A percentile compares a stretch with the other conserved stretches of the same genome.
These are phyloP conservation scores for Debaryomyces nepalensis DNA, from an alignment of 1,139 yeast species.

Conservation along the genomic window DNA sequence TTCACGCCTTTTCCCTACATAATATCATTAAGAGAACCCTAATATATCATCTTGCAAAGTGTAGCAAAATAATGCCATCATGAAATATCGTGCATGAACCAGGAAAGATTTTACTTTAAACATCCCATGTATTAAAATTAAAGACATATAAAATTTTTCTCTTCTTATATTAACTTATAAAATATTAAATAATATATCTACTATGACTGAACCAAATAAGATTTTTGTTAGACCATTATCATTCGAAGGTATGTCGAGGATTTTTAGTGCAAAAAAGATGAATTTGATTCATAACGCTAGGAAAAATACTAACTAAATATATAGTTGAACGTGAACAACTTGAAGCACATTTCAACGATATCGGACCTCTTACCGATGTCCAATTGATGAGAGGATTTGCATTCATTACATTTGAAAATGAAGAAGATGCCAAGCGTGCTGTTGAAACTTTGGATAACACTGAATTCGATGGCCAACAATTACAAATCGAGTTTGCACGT, in stretches of 20 bases:
- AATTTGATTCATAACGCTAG: background rate
- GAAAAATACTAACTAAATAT: slow-evolving; percentile 9
- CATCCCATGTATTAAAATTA: background rate
- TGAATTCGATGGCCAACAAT: slow-evolving; percentile 63
- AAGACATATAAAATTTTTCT: slow-evolving; percentile 10
- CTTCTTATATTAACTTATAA: slow-evolving; percentile 6
- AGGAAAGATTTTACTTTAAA: slow-evolving; percentile 2
- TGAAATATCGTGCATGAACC: slow-evolving; percentile 5
- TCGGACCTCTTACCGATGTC: slow-evolving; percentile 69
- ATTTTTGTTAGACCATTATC: slow-evolving; percentile 48
- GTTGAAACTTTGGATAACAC: slow-evolving; percentile 62
- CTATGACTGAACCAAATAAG: slow-evolving; percentile 37
- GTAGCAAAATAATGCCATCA: no score
- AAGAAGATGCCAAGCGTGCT: slow-evolving; percentile 70
- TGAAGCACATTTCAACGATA: slow-evolving; percentile 66
- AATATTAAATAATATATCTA: slow-evolving; percentile 9
- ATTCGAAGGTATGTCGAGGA: slow-evolving; percentile 31
- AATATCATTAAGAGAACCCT: no score
- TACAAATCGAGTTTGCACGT: slow-evolving; percentile 72
- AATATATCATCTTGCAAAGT: background rate
- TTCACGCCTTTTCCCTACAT: no score
- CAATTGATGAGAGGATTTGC: slow-evolving; percentile 78
- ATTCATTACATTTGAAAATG: slow-evolving; percentile 68
- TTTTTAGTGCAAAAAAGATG: background rate
- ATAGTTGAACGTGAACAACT: slow-evolving; percentile 58